Conservation (phyloP, 139 green algal species). For the Prasinococcaceae sp. region DNA sequence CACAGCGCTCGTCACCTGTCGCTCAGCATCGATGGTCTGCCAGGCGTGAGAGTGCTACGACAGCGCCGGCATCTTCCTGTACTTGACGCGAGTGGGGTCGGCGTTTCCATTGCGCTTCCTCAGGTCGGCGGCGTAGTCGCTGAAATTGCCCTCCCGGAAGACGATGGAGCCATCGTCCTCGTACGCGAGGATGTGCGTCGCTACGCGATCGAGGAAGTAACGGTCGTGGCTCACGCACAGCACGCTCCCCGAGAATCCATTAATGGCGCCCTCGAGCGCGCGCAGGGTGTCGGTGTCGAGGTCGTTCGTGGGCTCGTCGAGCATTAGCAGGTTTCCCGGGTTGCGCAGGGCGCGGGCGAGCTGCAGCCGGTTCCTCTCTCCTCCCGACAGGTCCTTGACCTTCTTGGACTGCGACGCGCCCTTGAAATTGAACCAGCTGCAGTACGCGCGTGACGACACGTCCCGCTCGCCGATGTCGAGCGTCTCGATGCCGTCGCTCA, state of each 20-base stretch:
- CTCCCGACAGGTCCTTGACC: constrained; percentile 40
- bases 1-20: no score
- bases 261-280: constrained; percentile 52
- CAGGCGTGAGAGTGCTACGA: no score
- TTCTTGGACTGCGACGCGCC: constrained; percentile 59
- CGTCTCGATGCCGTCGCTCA: constrained; percentile 22
- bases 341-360: constrained; percentile 53
- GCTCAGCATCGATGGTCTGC: no score
- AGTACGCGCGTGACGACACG: constrained; percentile 55
- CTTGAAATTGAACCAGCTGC: constrained; percentile 71
- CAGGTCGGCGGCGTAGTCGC: constrained; percentile 52
- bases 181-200: constrained; percentile 71
- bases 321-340: constrained; percentile 64
- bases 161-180: constrained; percentile 40
- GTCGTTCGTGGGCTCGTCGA: constrained; percentile 65
- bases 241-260: constrained; percentile 26
- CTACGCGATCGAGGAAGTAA: constrained; percentile 58
- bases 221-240: constrained; percentile 69
- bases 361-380: constrained; percentile 69
- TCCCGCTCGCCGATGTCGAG: constrained; percentile 41
- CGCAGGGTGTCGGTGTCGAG: constrained; percentile 49
- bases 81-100: constrained; percentile 58
- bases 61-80: constrained; percentile 52
- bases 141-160: constrained; percentile 27
- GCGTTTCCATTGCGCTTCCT: constrained; percentile 24